Base-by-base conservation (phyloP, 169 alveolate genomes). In the Neospora caninum region DNA sequence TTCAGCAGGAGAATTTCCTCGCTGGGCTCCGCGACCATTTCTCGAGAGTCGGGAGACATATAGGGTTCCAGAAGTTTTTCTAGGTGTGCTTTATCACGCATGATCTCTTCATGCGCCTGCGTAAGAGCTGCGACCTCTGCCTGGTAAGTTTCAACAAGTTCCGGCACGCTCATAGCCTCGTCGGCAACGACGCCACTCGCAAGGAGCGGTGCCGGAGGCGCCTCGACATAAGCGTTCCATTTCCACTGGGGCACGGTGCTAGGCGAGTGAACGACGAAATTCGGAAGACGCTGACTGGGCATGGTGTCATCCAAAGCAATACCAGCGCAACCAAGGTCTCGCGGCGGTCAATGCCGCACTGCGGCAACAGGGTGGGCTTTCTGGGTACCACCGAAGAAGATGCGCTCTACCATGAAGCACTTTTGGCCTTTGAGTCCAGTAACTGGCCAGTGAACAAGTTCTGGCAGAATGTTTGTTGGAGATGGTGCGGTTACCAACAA, bases 111-210 rank as follows among this genome's bases (percentile, higher is more conserved):
- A 49, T 82, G 89, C 39, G 69, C 64, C 39, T 82, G n/a, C 0
- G 67, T 42, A 10, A 82, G 67, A 22, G 89, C 89, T 10, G 89
- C 27, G 20, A 82, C 67, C 38, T 82, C 36, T 25, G n/a, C 67
- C 27, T 82, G 69, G 67, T 82, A 82, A 13, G 39, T 36, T 34
- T 29, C 39, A 38, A 43, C 89, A 7, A 82, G 89, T 2, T 1
- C 89, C 1, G 89, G 89, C 13, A 82, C 25, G 36, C 89, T 82
- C 67, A 39, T 13, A 29, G 2, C 89, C 39, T 82, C 89, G n/a
- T 82, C 67, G 34, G 89, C 67, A 22, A 82, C 67, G 43, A 82
- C 67, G 64, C 64, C 89, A 42, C 89, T 82, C 89, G 58, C 25
- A 0, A 82, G 64, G 67, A 82, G 7, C 2, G 89, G 67, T 9